Percentiles rank a stretch among this genome's conserved stretches.
Conservation (phyloP, 768 basidiomycete species). For the Chlorophyllum brunneum region DNA sequence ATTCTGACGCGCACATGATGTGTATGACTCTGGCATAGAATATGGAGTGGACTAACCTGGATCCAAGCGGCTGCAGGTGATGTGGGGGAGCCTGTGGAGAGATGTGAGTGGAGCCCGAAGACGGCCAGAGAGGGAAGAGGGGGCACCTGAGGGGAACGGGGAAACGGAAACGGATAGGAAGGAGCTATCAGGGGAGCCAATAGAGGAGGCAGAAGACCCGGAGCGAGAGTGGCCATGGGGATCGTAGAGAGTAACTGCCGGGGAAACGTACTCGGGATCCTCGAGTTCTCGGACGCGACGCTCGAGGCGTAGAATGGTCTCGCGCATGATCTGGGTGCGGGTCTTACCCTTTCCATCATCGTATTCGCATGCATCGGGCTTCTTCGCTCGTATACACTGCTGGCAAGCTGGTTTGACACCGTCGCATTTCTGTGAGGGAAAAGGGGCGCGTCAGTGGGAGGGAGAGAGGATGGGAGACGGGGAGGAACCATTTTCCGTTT, state of each 20-base stretch:
- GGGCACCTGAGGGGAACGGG: conserved; percentile 51
- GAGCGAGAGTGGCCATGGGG: conserved; percentile 53
- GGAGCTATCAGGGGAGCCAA: conserved; percentile 48
- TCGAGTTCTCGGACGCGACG: conserved; percentile 70
- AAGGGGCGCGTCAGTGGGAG: conserved; percentile 13
- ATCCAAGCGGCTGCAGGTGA: conserved; percentile 54
- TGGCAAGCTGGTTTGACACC: conserved; percentile 74
- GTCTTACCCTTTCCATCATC: conserved; percentile 86
- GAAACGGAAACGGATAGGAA: conserved; percentile 54
- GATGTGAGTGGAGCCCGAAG: conserved; percentile 1
- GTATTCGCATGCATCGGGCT: conserved; percentile 70
- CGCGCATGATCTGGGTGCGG: conserved; percentile 72
- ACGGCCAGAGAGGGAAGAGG: neutral
- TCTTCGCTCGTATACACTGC: conserved; percentile 77
- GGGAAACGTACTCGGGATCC: conserved; percentile 65
- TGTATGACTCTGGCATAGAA: neutral
- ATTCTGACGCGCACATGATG: conserved; percentile 21
- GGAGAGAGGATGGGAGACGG: conserved; percentile 1
- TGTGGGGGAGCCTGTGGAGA: conserved; percentile 35
- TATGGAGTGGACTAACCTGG: conserved; percentile 30
- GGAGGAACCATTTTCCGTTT: conserved; percentile 64
- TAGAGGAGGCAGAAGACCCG: conserved; percentile 53
- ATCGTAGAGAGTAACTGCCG: conserved; percentile 68
- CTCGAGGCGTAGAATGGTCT: conserved; percentile 72
- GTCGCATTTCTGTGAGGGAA: conserved; percentile 60